Evolutionary conservation across 352 stramenopile genomes (phyloP).

Genomic region (Phytophthora nicotianae): DNA sequence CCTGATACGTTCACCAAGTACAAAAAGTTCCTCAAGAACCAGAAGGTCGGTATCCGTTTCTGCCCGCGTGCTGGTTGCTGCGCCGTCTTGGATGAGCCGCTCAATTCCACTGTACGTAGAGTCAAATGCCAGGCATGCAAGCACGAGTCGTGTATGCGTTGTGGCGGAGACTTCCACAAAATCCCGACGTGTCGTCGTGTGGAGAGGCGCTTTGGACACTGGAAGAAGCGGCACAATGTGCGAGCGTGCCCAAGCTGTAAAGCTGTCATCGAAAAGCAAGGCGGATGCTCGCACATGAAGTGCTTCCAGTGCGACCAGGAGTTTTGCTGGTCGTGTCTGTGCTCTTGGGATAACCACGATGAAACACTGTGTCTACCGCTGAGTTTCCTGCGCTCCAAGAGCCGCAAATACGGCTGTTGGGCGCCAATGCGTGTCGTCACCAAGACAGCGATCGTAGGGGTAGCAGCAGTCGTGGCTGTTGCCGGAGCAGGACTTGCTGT

Average conservation of each 20-base stretch:
- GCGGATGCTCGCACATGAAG: slow-evolving; percentile 87
- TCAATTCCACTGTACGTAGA: slow-evolving; percentile 47
- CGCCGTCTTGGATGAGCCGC: slow-evolving; percentile 59
- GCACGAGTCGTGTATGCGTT: slow-evolving; percentile 73
- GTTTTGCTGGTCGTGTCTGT: slow-evolving; percentile 86
- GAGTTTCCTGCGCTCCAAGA: slow-evolving; percentile 72
- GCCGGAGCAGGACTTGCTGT: slow-evolving; percentile 66
- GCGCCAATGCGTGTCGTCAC: slow-evolving; percentile 69
- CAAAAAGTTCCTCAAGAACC: slow-evolving; percentile 66
- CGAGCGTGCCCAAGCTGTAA: slow-evolving; percentile 73
- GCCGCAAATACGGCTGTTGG: slow-evolving; percentile 64
- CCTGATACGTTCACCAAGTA: slow-evolving; percentile 66
- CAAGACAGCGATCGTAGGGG: slow-evolving; percentile 67
- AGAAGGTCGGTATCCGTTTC: slow-evolving; percentile 70
- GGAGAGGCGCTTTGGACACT: slow-evolving; percentile 69
- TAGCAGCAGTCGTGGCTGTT: slow-evolving; percentile 53
- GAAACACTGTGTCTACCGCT: slow-evolving; percentile 77
- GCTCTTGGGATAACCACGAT: slow-evolving; percentile 69
- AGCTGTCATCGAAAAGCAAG: slow-evolving; percentile 81
- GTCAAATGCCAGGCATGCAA: slow-evolving; percentile 54
- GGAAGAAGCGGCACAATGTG: slow-evolving; percentile 76
- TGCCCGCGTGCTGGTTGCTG: slow-evolving; percentile 72
- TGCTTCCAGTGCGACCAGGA: slow-evolving; percentile 86
- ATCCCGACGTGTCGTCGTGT: slow-evolving; percentile 58
- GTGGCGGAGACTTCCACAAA: slow-evolving; percentile 62